These are phyloP conservation scores for Craterostigma plantagineum DNA, from an alignment of 257 asterid species.

Conservation along the genomic window DNA sequence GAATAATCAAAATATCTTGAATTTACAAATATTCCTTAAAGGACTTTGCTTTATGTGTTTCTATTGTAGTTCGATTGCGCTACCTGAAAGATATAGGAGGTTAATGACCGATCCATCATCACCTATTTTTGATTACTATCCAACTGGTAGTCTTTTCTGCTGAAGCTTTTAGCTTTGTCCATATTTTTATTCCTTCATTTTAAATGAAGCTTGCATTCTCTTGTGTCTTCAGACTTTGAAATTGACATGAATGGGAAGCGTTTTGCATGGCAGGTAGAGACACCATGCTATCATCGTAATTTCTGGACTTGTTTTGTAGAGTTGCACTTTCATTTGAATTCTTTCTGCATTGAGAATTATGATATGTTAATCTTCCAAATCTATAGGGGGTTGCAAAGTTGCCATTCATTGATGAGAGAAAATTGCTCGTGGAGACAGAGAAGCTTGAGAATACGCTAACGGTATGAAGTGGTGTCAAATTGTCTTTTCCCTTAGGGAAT, in stretches of 20 bases:
- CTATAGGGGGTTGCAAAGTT: slow-evolving; percentile 69
- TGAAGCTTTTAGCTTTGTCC: slow-evolving; percentile 3
- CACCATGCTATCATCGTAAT: neutral
- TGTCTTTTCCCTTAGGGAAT: neutral
- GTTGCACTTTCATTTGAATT: too few species aligned
- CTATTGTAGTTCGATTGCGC: slow-evolving; percentile 50
- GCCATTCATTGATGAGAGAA: slow-evolving; percentile 92
- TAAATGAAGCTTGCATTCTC: slow-evolving; percentile 7
- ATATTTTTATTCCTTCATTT: slow-evolving; percentile 6
- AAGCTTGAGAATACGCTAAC: slow-evolving; percentile 74
- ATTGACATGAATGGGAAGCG: slow-evolving; percentile 97
- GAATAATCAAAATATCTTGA: neutral
- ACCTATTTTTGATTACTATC: slow-evolving; percentile 64
- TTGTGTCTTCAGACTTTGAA: slow-evolving; percentile 48
- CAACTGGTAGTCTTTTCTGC: slow-evolving; percentile 35
- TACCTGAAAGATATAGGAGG: slow-evolving; percentile 61
- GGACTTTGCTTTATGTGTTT: slow-evolving; percentile 8
- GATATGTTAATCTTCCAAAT: slow-evolving; percentile 13
- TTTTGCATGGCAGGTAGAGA: slow-evolving; percentile 84
- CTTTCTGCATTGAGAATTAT: slow-evolving; percentile 4
- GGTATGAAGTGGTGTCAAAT: slow-evolving; percentile 25
- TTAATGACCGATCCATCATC: slow-evolving; percentile 88
- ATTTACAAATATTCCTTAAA: neutral
- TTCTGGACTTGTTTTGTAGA: slow-evolving; percentile 3
- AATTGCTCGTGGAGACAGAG: slow-evolving; percentile 69